Percentiles rank a stretch among this genome's conserved stretches.
These are phyloP conservation scores for Cornus suecica DNA, from an alignment of 148 eudicot species.

Conservation along the genomic window DNA sequence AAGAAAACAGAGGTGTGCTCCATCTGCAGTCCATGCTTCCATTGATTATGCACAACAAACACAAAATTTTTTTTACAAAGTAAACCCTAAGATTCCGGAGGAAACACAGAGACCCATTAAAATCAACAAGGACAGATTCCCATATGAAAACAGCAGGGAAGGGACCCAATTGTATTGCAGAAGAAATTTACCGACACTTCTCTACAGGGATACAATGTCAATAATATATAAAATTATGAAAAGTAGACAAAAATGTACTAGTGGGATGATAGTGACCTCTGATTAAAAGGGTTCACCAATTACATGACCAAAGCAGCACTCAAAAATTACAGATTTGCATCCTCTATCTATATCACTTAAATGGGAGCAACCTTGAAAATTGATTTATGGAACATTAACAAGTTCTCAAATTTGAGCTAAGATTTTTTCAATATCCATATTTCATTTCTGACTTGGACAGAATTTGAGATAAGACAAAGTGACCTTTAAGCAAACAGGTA, in stretches of 20 bases:
- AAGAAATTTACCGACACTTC: constrained; percentile 7
- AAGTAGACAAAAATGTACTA: constrained; percentile 3
- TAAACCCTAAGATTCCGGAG: constrained; percentile 4
- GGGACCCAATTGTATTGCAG: not conserved
- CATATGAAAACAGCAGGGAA: not conserved
- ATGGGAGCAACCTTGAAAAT: not conserved
- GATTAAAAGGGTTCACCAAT: not conserved
- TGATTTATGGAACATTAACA: not conserved
- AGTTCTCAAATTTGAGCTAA: not conserved
- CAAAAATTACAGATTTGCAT: constrained; percentile 5
- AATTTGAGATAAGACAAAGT: no score
- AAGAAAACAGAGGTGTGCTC: not conserved
- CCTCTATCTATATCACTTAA: not conserved
- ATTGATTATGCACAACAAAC: not conserved
- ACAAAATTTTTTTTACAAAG: not conserved
- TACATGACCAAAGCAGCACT: not conserved
- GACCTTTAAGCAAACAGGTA: no score
- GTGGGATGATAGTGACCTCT: not conserved
- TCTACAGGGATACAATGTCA: not conserved
- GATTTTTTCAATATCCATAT: not conserved
- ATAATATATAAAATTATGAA: not conserved
- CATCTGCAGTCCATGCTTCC: not conserved
- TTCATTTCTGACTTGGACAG: not conserved
- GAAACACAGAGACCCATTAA: not conserved
- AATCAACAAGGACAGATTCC: not conserved